phyloP scores from a whole-genome alignment of 1,139 yeast species.

The Torulaspora pretoriensis region DNA sequence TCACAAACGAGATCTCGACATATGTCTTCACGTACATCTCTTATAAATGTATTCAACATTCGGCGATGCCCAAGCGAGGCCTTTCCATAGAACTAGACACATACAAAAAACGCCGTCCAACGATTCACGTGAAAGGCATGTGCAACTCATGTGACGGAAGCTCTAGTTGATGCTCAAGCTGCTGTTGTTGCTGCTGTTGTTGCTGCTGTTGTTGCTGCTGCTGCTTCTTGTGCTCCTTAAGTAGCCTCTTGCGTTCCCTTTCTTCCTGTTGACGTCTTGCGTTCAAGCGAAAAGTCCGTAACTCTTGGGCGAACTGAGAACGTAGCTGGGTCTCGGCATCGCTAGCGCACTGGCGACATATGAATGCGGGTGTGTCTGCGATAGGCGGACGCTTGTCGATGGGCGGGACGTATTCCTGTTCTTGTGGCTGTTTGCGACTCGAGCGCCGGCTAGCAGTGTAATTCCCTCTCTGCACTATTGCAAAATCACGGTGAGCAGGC shows the following conservation, averaged over 20 bases:
- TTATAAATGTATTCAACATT: neutral
- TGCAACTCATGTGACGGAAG: neutral
- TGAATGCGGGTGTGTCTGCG: conserved; percentile 24
- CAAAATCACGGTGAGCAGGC: conserved; percentile 17
- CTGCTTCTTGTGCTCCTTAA: conserved; percentile 5
- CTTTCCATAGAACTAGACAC: neutral
- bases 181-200: neutral
- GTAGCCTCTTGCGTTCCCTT: conserved; percentile 21
- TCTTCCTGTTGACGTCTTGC: conserved; percentile 31
- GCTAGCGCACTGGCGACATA: conserved; percentile 29
- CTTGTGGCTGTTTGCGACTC: conserved; percentile 20
- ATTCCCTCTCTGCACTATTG: conserved; percentile 20
- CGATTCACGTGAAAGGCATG: conserved; percentile 1
- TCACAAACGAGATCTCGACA: neutral
- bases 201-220: conserved; percentile 4
- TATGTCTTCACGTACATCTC: neutral
- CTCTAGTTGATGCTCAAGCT: neutral
- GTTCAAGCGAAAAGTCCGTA: conserved; percentile 23
- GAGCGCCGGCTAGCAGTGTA: conserved; percentile 24
- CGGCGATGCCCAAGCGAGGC: conserved; percentile 2
- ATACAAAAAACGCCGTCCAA: neutral
- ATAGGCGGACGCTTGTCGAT: conserved; percentile 24
- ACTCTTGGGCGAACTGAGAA: conserved; percentile 25
- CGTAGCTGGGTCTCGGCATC: conserved; percentile 27
- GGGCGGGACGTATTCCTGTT: conserved; percentile 23